Evolutionary conservation across 176 grass and related monocot species (phyloP), one percentile per base, ranked within the genome.

Genomic region (Tillandsia fasciculata): DNA sequence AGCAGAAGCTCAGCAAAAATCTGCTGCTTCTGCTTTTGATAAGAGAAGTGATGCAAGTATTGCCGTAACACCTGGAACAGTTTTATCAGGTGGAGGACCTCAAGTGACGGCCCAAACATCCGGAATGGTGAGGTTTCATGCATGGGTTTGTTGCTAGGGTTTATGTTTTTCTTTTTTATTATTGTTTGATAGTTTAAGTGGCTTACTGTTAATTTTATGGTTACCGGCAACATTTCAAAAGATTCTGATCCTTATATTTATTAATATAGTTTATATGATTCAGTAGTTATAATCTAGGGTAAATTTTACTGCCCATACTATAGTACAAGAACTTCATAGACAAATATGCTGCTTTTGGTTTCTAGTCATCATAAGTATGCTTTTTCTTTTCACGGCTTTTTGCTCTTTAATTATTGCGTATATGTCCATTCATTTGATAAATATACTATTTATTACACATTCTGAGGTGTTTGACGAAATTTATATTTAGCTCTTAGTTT

Each of bases 1-100:
- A 66, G 47, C 76, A 67, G 87, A 88, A 73, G 54, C 70, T 50
- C 84, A 87, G 72, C 76, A 76, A 48, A 89, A 69, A 64, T 18
- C 14, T 64, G 29, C 18, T 83, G 72, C 23, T 63, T 71, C 74
- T 51, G 48, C 64, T 63, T 56, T 15, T 56, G 64, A 65, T 58
- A 70, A 75, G 64, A 70, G 77, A 75, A 74, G 50, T 82, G 72
- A 65, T 49, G 71, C 64, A 22, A 70, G 22, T 64, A 57, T 50
- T 53, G 78, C 27, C 77, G 83, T 50, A 71, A 72, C 69, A 64
- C 26, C 77, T 53, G 82, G 75, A 72, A 67, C 28, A 71, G 66
- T 77, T 83, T 63, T 84, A 74, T 81, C 87, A 72, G 73, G 49
- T 71, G 71, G 79, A 75, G 75, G 52, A 8, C 68, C 77, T 51